Conservation (phyloP, 306 rosid species). For the Ziziphus jujuba region DNA sequence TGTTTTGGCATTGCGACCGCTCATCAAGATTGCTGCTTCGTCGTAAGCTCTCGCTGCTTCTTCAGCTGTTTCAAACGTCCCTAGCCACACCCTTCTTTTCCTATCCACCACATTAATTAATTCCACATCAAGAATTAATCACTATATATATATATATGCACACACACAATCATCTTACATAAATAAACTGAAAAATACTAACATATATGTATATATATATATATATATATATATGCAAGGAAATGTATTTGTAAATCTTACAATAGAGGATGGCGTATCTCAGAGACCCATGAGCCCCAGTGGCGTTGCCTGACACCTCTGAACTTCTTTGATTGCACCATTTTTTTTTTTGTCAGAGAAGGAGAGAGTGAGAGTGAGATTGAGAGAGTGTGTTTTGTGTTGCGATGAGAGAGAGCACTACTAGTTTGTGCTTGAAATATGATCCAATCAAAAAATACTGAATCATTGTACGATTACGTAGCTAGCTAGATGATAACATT, state of each 20-base stretch:
- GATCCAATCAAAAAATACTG: not conserved
- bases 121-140: not conserved
- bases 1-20: constrained; percentile 79
- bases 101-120: constrained; percentile 23
- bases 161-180: too few relatives aligned
- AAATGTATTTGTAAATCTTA: too few relatives aligned
- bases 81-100: constrained; percentile 96
- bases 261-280: constrained; percentile 86
- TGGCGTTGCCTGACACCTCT: constrained; percentile 91
- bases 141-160: not conserved
- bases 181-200: too few relatives aligned
- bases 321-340: constrained; percentile 67
- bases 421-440: constrained; percentile 27
- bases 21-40: constrained; percentile 81
- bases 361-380: not conserved
- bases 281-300: constrained; percentile 95
- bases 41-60: constrained; percentile 91
- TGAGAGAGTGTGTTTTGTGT: constrained; percentile 12
- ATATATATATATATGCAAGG: too few relatives aligned
- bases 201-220: too few relatives aligned
- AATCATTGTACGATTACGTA: not conserved
- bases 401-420: constrained; percentile 10
- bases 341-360: constrained; percentile 10
- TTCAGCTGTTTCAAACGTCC: constrained; percentile 85
- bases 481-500: not conserved